Conservation (phyloP, 2,329 filamentous ascomycete genomes). For the Cladophialophora exuberans region DNA sequence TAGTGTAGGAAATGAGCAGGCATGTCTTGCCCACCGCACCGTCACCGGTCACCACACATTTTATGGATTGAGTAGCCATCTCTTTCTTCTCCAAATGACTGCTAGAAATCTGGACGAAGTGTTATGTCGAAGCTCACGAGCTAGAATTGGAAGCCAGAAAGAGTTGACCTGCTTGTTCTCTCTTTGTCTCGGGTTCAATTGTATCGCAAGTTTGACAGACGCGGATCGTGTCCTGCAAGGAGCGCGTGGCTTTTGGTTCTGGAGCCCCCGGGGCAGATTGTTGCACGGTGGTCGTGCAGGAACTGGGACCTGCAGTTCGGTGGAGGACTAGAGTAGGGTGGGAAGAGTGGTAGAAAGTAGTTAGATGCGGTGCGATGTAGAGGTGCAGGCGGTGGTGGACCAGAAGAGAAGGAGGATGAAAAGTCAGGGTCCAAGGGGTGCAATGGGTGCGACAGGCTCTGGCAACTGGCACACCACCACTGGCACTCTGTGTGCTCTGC, state of each 20-base stretch:
- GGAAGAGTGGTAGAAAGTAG: constrained; percentile 1
- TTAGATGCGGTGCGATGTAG: constrained; percentile 7
- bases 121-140: neutral
- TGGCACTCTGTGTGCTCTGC: neutral
- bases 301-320: constrained; percentile 17
- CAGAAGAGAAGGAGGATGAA: constrained; percentile 9
- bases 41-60: constrained; percentile 99
- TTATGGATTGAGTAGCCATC: constrained; percentile 34
- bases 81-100: too few relatives aligned
- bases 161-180: neutral
- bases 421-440: constrained; percentile 22
- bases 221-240: constrained; percentile 27
- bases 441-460: too few relatives aligned
- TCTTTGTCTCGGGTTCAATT: neutral
- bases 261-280: constrained; percentile 17
- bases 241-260: constrained; percentile 20
- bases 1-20: constrained; percentile 98
- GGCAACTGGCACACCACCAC: constrained; percentile 1
- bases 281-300: constrained; percentile 18
- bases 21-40: constrained; percentile 99
- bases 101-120: too few relatives aligned
- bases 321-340: neutral
- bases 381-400: constrained; percentile 5
- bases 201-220: constrained; percentile 7
- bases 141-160: neutral